Conservation (phyloP, 805 yeast species). For the Dipodascus geniculatus region DNA sequence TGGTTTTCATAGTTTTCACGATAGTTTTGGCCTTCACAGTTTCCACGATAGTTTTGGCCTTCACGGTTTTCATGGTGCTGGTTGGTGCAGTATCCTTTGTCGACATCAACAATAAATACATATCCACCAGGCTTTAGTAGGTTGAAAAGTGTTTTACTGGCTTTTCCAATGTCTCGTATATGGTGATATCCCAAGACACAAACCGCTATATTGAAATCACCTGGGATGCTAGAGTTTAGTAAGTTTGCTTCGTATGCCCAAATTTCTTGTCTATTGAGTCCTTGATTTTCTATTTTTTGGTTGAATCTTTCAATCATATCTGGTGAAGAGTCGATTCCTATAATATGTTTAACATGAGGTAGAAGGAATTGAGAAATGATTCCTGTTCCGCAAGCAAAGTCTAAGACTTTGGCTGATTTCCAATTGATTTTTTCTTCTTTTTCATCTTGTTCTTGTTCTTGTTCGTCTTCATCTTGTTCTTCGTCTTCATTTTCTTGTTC, state of each 20-base stretch:
- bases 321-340: neutral
- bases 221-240: neutral
- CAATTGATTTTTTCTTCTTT: neutral
- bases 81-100: neutral
- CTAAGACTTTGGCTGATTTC: neutral
- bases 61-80: no score
- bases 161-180: neutral
- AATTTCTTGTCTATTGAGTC: neutral
- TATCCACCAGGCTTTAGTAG: neutral
- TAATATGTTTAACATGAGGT: neutral
- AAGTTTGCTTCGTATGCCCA: neutral
- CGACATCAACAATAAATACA: neutral
- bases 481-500: no score
- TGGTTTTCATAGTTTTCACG: neutral
- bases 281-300: neutral
- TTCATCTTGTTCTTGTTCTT: neutral
- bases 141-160: neutral
- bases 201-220: neutral
- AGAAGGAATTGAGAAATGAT: neutral
- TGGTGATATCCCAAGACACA: neutral
- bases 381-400: conserved; percentile 1
- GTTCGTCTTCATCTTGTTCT: neutral
- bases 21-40: no score
- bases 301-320: neutral
- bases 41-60: no score